These are phyloP conservation scores for Taxillus chinensis DNA, from an alignment of 164 flowering plant species.

Conservation along the genomic window DNA sequence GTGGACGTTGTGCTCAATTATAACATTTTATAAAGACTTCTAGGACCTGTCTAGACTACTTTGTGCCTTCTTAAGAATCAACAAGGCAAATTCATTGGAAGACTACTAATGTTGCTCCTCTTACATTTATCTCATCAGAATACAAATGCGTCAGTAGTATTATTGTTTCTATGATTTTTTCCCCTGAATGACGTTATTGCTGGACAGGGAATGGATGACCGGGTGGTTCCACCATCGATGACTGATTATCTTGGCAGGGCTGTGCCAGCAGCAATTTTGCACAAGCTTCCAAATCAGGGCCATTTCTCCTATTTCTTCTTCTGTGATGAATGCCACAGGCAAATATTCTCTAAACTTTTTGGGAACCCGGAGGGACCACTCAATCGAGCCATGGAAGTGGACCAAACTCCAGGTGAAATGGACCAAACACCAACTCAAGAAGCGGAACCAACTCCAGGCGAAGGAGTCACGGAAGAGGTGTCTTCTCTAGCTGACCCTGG, in stretches of 20 bases:
- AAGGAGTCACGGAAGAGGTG: slow-evolving; percentile 8
- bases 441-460: slow-evolving; percentile 8
- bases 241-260: slow-evolving; percentile 55
- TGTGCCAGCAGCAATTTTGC: slow-evolving; percentile 56
- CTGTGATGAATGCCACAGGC: slow-evolving; percentile 79
- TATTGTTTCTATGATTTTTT: too few species aligned
- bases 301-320: slow-evolving; percentile 78
- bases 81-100: too few species aligned
- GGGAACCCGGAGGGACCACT: slow-evolving; percentile 66
- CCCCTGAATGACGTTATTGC: not conserved
- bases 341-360: slow-evolving; percentile 61
- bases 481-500: slow-evolving; percentile 1
- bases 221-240: slow-evolving; percentile 58
- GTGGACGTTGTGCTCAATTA: too few species aligned
- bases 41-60: too few species aligned
- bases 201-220: slow-evolving; percentile 81
- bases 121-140: too few species aligned
- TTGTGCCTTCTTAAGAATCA: too few species aligned
- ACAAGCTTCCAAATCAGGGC: slow-evolving; percentile 70
- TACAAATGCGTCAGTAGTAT: not conserved
- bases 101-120: too few species aligned
- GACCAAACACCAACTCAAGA: not conserved
- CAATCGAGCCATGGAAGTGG: slow-evolving; percentile 2
- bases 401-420: slow-evolving; percentile 5
- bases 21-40: too few species aligned